Percentiles rank a stretch among this genome's conserved stretches.
These are phyloP conservation scores for Garcileccinum viscosum DNA, from an alignment of 1,284 basidiomycete genomes.

Conservation along the genomic window DNA sequence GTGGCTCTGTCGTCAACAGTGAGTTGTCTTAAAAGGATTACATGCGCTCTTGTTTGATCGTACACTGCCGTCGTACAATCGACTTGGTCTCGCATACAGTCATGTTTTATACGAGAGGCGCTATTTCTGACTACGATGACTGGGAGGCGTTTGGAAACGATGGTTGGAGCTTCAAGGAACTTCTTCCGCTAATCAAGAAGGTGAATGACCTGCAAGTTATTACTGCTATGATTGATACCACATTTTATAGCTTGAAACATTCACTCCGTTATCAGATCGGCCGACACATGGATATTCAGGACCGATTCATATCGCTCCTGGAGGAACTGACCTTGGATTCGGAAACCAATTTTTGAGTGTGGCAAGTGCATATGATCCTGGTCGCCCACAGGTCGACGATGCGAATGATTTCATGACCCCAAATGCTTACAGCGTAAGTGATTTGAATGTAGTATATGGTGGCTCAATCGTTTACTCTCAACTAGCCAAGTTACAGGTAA, in stretches of 20 bases:
- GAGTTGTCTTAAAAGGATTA: not conserved
- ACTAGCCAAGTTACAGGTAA: not conserved
- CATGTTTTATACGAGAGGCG: not conserved
- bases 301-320: not conserved
- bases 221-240: not conserved
- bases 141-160: not conserved
- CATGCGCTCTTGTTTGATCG: not conserved
- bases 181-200: not conserved
- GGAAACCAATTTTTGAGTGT: not conserved
- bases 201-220: not conserved
- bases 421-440: not conserved
- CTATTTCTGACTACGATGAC: not conserved
- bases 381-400: not conserved
- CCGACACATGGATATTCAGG: not conserved
- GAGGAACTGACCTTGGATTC: not conserved
- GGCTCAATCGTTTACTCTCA: not conserved
- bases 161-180: not conserved
- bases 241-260: not conserved
- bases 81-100: not conserved
- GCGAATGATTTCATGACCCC: not conserved
- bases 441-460: not conserved
- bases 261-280: not conserved
- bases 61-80: too few relatives aligned
- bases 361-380: not conserved
- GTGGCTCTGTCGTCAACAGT: not conserved